Evolutionary conservation across 768 basidiomycete genomes (phyloP), one percentile per base, ranked within the genome.

Genomic region (Jaapia argillacea): DNA sequence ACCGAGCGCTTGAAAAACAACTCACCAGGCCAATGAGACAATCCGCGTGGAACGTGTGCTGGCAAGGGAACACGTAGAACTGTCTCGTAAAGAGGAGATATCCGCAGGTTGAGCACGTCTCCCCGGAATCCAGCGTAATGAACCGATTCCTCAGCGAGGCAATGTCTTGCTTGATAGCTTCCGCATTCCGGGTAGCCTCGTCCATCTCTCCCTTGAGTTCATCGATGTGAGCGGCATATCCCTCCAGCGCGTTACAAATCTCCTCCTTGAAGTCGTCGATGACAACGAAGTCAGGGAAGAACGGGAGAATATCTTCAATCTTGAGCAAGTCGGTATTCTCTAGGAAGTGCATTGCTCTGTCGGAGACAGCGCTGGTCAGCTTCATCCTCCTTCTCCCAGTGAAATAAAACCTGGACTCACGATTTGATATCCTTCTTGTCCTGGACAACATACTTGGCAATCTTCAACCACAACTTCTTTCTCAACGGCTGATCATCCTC

Each of bases 221-320:
- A 42, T 93, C 91, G 37, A 98, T 98, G 53, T 91, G 87, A 14
- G 81, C 74, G 33, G 89, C 88, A 58, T 97, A 98, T 2, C 86
- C 86, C 58, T 99, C 94, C 50, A 99, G 66, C 0, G 96, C 96
- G 47, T 83, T 82, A 40, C 93, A 94, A 51, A 98, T 98, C 64
- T 98, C 94, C 53, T 94, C 88, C 61, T 99, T 99, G 75, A 99
- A 98, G 58, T 98, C 96, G 58, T 98, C 96, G 51, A 99, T 97
- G 46, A 97, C 88, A 10, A 94, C 91, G 58, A 99, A 99, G 64
- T 98, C 94, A 2, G 96, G 94, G 79, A 99, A 98, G 80, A 98
- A 99, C 4, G 96, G 96, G 14, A 99, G 67, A 48, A 99, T 96
- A 57, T 99, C 96, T 58, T 99, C 96, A 50, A 99, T 94, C 64